phyloP scores from a whole-genome alignment of 75 land plant genomes.

The Sequoiadendron giganteum region DNA sequence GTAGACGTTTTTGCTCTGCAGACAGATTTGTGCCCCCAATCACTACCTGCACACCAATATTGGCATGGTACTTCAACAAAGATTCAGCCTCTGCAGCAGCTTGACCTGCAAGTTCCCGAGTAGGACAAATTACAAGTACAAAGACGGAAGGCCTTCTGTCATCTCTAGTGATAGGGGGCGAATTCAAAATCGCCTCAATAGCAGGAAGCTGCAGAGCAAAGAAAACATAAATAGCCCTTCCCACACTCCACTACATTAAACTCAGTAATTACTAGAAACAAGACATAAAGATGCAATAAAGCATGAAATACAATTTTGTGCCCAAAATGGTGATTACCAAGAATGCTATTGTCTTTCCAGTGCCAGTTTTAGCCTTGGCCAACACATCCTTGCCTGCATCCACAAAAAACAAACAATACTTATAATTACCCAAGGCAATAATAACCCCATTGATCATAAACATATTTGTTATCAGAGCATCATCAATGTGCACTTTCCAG shows the following conservation, averaged over 20 bases:
- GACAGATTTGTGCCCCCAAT: conserved; percentile 84
- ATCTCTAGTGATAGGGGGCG: conserved; percentile 39
- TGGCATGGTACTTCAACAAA: conserved; percentile 79
- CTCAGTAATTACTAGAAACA: neutral
- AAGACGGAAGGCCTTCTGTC: conserved; percentile 56
- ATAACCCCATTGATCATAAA: neutral
- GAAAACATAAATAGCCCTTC: neutral
- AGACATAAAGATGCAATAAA: neutral
- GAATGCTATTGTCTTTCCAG: conserved; percentile 99
- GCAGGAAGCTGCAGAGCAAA: conserved; percentile 82
- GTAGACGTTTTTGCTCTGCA: conserved; percentile 78
- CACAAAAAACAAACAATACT: neutral
- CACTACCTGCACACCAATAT: conserved; percentile 92
- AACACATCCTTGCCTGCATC: conserved; percentile 86
- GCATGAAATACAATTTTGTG: neutral
- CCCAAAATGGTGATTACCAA: conserved; percentile 46
- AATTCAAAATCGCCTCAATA: conserved; percentile 74
- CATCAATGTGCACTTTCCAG: neutral
- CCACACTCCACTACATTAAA: neutral
- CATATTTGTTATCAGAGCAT: neutral
- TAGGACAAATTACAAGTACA: conserved; percentile 93
- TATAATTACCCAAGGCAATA: neutral
- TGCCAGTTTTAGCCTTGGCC: conserved; percentile 98
- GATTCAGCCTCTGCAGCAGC: conserved; percentile 86
- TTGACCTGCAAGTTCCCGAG: conserved; percentile 93